phyloP scores from a whole-genome alignment of 495 filamentous ascomycete genomes.

The Trypethelium eluteriae region DNA sequence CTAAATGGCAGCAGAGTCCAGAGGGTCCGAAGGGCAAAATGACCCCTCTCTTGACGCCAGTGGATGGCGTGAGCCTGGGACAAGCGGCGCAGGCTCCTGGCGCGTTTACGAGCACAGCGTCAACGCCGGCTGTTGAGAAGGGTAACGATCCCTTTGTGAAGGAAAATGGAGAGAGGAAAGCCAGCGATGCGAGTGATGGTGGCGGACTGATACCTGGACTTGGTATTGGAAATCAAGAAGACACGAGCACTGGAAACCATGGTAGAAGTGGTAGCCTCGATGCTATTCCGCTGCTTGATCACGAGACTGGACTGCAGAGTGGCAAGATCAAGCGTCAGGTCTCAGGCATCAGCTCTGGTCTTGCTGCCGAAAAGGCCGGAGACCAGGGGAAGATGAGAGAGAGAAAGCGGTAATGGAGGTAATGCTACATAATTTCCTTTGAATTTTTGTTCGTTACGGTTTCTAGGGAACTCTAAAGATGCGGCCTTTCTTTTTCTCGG shows the following conservation, averaged over 20 bases:
- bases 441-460: neutral
- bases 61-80: neutral
- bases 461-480: neutral
- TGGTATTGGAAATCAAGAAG: constrained; percentile 10
- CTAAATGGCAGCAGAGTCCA: constrained; percentile 61
- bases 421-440: neutral
- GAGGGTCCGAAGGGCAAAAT: constrained; percentile 33
- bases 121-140: constrained; percentile 1
- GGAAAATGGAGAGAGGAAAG: neutral
- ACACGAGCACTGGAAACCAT: constrained; percentile 11
- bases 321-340: constrained; percentile 33
- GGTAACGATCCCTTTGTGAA: neutral
- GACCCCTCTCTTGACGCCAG: neutral
- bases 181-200: neutral
- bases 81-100: neutral
- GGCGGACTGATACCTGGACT: neutral
- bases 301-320: constrained; percentile 19
- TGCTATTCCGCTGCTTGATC: constrained; percentile 45
- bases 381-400: neutral
- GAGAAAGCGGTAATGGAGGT: constrained; percentile 1
- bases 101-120: neutral
- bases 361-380: constrained; percentile 18
- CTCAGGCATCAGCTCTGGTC: constrained; percentile 33
- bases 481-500: neutral
- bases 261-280: constrained; percentile 39